Base-by-base conservation (phyloP, 1,284 basidiomycete genomes). In the Phlebopus sp. region DNA sequence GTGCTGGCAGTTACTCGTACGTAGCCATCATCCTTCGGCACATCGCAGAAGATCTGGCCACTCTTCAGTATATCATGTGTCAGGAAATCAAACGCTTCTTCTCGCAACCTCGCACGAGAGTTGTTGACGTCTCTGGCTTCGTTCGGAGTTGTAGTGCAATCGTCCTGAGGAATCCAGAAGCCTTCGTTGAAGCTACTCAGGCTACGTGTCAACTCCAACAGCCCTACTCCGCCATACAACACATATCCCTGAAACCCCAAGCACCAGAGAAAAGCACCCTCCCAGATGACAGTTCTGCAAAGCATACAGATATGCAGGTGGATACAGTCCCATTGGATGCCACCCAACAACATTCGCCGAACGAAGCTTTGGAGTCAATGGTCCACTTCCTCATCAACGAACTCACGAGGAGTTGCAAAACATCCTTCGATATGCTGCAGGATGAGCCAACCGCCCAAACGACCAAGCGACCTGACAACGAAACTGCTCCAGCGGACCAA, bases 11-110 rank as follows among this genome's bases (percentile, higher is more conserved):
- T 55, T 90, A 93, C 49, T 83, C 90, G 0, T 90, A 94, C 64
- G 81, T 93, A 40, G 83, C 87, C 17, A 90, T 91, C 60, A 87
- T 98, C 49, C 73, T 97, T 15, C 88, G 97, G 3, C 96, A 99
- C 64, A 72, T 92, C 45, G 81, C 96, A 44, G 97, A 99, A 68
- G 89, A 94, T 55, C 62, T 75, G 4, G 62, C 70, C 5, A 80
- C 79, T 1, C 66, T 98, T 27, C 78, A 82, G 46, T 72, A 75
- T 5, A 78, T 90, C 52, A 95, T 99, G 83, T 78, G 80, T 19
- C 84, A 89, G 52, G 90, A 94, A 57, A 77, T 98, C 57, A 85
- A 81, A 59, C 79, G 84, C 4, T 90, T 84, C 69, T 82, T 93
- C 57, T 71, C 79, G 7, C 82, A 84, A 49, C 77, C 86, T 42